Evolutionary conservation across 2,329 filamentous ascomycete genomes (phyloP).

Genomic region (Cladophialophora psammophila): DNA sequence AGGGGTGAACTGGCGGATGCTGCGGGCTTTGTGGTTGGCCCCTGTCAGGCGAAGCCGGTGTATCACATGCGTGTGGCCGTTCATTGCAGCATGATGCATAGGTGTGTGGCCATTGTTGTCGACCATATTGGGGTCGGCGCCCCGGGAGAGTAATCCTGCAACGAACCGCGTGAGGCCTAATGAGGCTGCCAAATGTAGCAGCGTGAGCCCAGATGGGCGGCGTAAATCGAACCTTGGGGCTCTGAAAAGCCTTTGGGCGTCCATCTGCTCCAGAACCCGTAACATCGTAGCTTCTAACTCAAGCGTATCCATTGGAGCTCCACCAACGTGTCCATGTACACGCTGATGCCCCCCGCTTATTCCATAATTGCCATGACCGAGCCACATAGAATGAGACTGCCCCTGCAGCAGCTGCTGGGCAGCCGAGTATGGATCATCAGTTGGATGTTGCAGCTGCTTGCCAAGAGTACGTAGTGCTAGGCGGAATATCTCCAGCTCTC

Average conservation of each 20-base stretch:
- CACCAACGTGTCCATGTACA: constrained; percentile 53
- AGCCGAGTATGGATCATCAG: constrained; percentile 59
- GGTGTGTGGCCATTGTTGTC: constrained; percentile 84
- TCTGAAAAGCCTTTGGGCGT: constrained; percentile 59
- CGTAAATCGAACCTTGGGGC: constrained; percentile 67
- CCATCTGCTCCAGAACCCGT: constrained; percentile 77
- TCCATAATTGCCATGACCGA: constrained; percentile 45
- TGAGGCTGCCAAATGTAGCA: constrained; percentile 80
- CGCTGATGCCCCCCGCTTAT: constrained; percentile 56
- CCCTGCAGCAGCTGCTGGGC: constrained; percentile 52
- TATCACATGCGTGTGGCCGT: constrained; percentile 77
- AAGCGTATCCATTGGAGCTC: constrained; percentile 49
- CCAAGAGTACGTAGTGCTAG: constrained; percentile 55
- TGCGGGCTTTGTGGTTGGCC: constrained; percentile 74
- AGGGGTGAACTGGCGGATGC: constrained; percentile 72
- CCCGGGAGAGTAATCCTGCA: constrained; percentile 76
- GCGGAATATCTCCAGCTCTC: constrained; percentile 57
- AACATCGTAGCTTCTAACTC: constrained; percentile 74
- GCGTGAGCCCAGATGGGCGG: constrained; percentile 73
- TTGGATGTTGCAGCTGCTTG: constrained; percentile 55
- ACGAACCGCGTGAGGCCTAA: constrained; percentile 78
- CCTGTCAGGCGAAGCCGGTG: constrained; percentile 75
- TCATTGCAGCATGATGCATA: constrained; percentile 80
- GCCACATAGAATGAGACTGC: constrained; percentile 38
- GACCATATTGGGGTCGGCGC: constrained; percentile 76